Evolutionary conservation across 192 early-diverging fungal species (phyloP), one percentile per base, ranked within the genome.

Genomic region (Paraglomus occultum): DNA sequence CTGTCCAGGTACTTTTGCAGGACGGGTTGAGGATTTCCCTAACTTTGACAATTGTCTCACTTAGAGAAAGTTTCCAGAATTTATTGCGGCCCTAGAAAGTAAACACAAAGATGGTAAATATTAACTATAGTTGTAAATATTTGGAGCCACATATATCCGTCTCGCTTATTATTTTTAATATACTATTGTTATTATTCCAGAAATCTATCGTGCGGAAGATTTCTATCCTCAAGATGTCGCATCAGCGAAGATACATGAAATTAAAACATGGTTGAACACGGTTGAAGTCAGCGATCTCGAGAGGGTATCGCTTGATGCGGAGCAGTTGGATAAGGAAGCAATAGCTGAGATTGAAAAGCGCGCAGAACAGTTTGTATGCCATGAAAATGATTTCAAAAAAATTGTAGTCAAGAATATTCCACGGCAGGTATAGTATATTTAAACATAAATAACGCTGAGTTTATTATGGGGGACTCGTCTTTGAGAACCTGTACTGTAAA

Each of bases 241-340:
- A 14, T 57, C 73, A 1, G 75, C 76, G 14, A 83, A 80, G 72
- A 77, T 89, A 20, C 70, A 68, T 8, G 79, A 76, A 18, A 79
- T 93, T 40, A 84, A 86, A 54, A 79, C 83, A 8, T 94, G 88
- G 88, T 59, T 93, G 1, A 89, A 85, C 48, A 71, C 75, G 0
- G 79, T 76, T 43, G 82, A 84, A 20, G 84, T 91, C 31, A 80
- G 83, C 31, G 82, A 87, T 50, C 84, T 94, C 51, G 83, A 88
- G 9, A 73, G 76, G 50, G 91, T 90, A 1, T 67, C 82, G 4
- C 73, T 94, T 11, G 79, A 85, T 38, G 82, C 87, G 6, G 78
- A 83, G 18, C 84, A 87, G 22, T 67, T 93, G n/a, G 82, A 88
- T 22, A 86, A 86, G 77, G 80, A 86, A 23, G 78, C 79, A 22